Evolutionary conservation across 2,329 filamentous ascomycete genomes (phyloP).

Genomic region (Pestalotiopsis sp.): DNA sequence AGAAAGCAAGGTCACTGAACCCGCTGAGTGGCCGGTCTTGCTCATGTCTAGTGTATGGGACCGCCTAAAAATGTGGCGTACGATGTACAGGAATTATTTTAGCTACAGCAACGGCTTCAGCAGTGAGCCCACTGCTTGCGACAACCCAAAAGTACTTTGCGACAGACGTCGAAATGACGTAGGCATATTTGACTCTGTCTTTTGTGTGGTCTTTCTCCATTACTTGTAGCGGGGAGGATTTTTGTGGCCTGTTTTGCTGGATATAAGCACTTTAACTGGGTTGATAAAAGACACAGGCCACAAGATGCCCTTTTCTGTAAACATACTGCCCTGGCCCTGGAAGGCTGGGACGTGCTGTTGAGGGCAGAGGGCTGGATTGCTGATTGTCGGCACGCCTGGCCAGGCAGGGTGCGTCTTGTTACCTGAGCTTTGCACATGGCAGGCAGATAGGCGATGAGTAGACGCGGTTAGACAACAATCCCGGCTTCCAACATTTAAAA

Average conservation of each 20-base stretch:
- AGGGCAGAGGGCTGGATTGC: too few species aligned
- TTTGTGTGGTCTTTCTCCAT: background rate
- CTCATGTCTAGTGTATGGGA: background rate
- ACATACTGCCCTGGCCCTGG: background rate
- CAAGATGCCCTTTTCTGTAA: background rate
- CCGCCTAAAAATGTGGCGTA: background rate
- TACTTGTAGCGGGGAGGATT: background rate
- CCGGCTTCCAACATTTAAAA: background rate
- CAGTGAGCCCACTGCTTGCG: background rate
- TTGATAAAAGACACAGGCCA: background rate
- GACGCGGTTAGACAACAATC: background rate
- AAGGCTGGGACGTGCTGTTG: too few species aligned
- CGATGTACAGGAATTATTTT: background rate
- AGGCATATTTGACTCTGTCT: background rate
- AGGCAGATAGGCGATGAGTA: background rate
- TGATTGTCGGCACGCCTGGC: background rate
- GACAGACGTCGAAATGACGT: conserved; percentile 2
- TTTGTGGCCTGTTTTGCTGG: background rate
- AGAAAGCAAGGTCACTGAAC: background rate
- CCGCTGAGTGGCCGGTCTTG: background rate
- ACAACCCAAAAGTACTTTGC: conserved; percentile 3
- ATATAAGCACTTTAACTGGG: background rate
- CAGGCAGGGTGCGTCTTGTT: background rate
- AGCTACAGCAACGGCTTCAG: background rate
- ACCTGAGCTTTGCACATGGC: background rate